These are phyloP conservation scores for Punctularia strigosozonata DNA, from an alignment of 768 basidiomycete species.

Conservation along the genomic window DNA sequence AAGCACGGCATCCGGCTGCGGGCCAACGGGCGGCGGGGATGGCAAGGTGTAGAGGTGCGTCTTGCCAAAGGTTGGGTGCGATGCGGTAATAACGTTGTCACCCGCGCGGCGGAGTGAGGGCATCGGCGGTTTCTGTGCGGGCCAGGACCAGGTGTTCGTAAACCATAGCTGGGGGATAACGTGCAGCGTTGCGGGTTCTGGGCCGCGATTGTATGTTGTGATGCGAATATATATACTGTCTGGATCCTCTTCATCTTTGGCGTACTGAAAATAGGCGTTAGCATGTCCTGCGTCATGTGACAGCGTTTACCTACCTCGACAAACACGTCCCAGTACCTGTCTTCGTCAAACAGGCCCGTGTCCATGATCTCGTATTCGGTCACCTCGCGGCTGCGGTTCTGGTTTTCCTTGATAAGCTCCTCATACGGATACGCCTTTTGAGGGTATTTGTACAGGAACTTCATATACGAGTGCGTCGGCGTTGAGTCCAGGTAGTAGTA, in stretches of 20 bases:
- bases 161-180: conserved; percentile 96
- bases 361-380: conserved; percentile 91
- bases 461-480: conserved; percentile 99
- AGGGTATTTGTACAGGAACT: conserved; percentile 98
- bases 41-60: conserved; percentile 83
- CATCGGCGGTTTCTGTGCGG: conserved; percentile 49
- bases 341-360: conserved; percentile 82
- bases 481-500: conserved; percentile 99
- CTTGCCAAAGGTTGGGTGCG: conserved; percentile 64
- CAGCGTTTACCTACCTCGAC: conserved; percentile 59
- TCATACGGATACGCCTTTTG: conserved; percentile 91
- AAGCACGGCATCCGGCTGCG: conserved; percentile 36
- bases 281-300: conserved; percentile 88
- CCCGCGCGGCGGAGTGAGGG: conserved; percentile 46
- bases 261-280: conserved; percentile 89
- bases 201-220: conserved; percentile 93
- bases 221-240: conserved; percentile 88
- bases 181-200: conserved; percentile 88
- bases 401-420: conserved; percentile 78
- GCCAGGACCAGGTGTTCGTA: conserved; percentile 98
- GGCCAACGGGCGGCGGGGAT: conserved; percentile 82
- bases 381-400: conserved; percentile 73
- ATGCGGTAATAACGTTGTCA: conserved; percentile 54
- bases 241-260: conserved; percentile 89
- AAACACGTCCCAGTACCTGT: conserved; percentile 97